Evolutionary conservation across 75 land plant genomes (phyloP), one percentile per base, ranked within the genome.

Genomic region (Cupressus sempervirens): DNA sequence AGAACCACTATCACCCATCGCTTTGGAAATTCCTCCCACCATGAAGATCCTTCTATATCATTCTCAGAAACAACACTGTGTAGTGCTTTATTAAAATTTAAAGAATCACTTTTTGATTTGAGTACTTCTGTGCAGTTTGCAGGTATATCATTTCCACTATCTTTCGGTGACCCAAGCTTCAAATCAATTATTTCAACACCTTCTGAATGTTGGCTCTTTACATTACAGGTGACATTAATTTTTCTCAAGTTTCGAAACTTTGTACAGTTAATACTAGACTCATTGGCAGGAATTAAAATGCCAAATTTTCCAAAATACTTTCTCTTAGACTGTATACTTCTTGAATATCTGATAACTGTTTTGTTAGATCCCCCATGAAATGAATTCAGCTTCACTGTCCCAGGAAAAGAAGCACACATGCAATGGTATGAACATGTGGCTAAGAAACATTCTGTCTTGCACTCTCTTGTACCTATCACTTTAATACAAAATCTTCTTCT

Each of bases 1-100:
- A 98, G 94, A n/a, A 91, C 82, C 38, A 98, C 99, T 84, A 98
- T 92, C 70, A 90, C 76, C 95, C 96, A 98, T 29, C 99, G 96
- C 83, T 93, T 96, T 40, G 98, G 99, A 70, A 96, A 85, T 54
- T 88, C 46, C 86, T 89, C 85, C 93, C 91, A 93, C 97, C 94
- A 94, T 67, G 85, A 81, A 62, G 84, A 68, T 76, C 56, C 38
- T 83, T 86, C 77, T 41, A 85, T 52, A 72, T 41, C 89, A 53
- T 85, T 85, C 16, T 52, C 35, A 16, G 87, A 86, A 84, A 84
- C 82, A 58, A 56, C 88, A 45, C 87, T 92, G 87, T 70, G 36
- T 80, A 84, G 5, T 4, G 77, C 83, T 16, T 89, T 89, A 80
- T 86, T 41, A 56, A 89, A 84, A 11, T 50, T 68, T 26, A 90